phyloP scores from a whole-genome alignment of 202 grass and related monocot species.

The Eragrostis tef region DNA sequence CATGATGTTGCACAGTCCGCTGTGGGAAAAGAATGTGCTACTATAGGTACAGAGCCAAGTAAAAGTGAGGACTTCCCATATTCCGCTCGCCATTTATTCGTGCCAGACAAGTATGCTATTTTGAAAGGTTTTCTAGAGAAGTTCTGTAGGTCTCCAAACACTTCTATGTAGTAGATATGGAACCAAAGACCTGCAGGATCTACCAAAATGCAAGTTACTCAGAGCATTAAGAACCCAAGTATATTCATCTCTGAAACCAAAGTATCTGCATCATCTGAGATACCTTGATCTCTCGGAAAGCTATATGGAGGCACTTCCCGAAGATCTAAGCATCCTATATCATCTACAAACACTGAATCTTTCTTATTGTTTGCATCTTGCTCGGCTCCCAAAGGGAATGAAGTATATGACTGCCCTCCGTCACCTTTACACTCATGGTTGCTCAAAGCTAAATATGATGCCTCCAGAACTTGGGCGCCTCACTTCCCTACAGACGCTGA shows the following conservation, averaged over 20 bases:
- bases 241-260: background rate
- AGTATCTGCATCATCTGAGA: slow-evolving; percentile 33
- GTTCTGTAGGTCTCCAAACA: background rate
- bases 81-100: background rate
- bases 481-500: background rate
- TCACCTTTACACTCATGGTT: slow-evolving; percentile 16
- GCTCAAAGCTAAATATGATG: background rate
- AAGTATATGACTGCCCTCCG: slow-evolving; percentile 44
- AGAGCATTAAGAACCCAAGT: background rate
- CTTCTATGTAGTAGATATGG: background rate
- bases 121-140: background rate
- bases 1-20: slow-evolving; percentile 45
- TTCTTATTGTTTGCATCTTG: rapidly evolving
- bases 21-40: slow-evolving; percentile 29
- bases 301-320: background rate
- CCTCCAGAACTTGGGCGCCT: background rate
- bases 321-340: slow-evolving; percentile 31
- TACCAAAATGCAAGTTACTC: background rate
- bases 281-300: background rate
- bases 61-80: background rate
- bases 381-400: background rate
- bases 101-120: background rate
- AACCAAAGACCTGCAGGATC: background rate
- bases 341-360: slow-evolving; percentile 41
- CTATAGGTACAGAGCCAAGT: background rate